Evolutionary conservation across 2,329 filamentous ascomycete species (phyloP).

Genomic region (Plenodomus lindquistii): DNA sequence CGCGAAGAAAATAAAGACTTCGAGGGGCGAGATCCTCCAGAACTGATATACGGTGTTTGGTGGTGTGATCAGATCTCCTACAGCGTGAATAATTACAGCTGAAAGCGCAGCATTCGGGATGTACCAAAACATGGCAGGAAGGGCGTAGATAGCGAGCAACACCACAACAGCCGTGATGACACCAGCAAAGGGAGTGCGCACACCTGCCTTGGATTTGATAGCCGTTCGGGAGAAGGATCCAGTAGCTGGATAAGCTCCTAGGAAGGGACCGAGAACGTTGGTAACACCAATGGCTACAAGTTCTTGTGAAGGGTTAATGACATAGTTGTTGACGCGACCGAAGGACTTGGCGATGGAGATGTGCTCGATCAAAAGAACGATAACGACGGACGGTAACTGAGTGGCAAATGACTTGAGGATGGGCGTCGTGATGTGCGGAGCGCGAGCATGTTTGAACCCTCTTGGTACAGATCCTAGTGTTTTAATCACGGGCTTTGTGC

Average conservation of each 20-base stretch:
- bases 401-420: slow-evolving; percentile 71
- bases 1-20: slow-evolving; percentile 89
- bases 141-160: slow-evolving; percentile 83
- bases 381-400: slow-evolving; percentile 81
- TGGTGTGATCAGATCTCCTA: slow-evolving; percentile 88
- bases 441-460: slow-evolving; percentile 79
- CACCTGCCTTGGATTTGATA: slow-evolving; percentile 96
- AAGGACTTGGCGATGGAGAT: slow-evolving; percentile 98
- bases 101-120: slow-evolving; percentile 81
- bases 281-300: slow-evolving; percentile 89
- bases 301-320: slow-evolving; percentile 93
- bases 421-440: slow-evolving; percentile 67
- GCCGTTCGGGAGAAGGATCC: slow-evolving; percentile 96
- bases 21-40: slow-evolving; percentile 88
- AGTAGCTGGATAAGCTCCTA: slow-evolving; percentile 89
- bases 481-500: slow-evolving; percentile 65
- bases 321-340: slow-evolving; percentile 93
- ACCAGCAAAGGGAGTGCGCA: slow-evolving; percentile 87
- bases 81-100: slow-evolving; percentile 93
- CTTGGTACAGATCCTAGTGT: slow-evolving; percentile 78
- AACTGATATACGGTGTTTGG: slow-evolving; percentile 94
- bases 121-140: slow-evolving; percentile 90
- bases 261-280: slow-evolving; percentile 86
- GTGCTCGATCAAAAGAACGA: slow-evolving; percentile 95
- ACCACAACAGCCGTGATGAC: slow-evolving; percentile 86